These are phyloP conservation scores for Colletotrichum spinosum DNA, from an alignment of 2,329 filamentous ascomycete species.

Conservation along the genomic window DNA sequence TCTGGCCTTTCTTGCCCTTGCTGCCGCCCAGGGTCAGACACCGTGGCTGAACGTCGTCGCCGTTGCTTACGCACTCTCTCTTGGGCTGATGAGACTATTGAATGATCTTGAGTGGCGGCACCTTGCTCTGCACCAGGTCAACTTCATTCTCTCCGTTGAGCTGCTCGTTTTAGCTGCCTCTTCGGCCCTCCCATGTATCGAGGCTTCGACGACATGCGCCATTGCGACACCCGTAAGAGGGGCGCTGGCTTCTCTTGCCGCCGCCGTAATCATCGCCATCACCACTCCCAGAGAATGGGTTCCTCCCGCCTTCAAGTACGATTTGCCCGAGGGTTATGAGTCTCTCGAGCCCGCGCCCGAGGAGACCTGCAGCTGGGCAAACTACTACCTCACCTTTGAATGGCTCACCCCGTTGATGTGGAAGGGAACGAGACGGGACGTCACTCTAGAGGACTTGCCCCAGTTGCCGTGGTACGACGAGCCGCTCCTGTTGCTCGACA, in stretches of 20 bases:
- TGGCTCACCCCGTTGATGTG: constrained; percentile 63
- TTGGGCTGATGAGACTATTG: constrained; percentile 57
- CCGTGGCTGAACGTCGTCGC: constrained; percentile 52
- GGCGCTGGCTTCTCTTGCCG: constrained; percentile 50
- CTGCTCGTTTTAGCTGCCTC: constrained; percentile 50
- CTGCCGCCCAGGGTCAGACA: constrained; percentile 47
- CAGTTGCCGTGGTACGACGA: constrained; percentile 67
- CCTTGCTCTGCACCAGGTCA: constrained; percentile 60
- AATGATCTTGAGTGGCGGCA: constrained; percentile 58
- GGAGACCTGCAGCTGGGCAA: constrained; percentile 65
- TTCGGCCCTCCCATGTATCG: constrained; percentile 58
- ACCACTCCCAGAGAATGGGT: constrained; percentile 63
- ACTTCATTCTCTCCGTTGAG: constrained; percentile 54
- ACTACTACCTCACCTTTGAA: constrained; percentile 62
- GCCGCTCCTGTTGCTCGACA: constrained; percentile 58
- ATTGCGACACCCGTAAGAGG: constrained; percentile 44
- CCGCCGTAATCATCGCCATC: constrained; percentile 53
- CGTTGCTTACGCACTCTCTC: constrained; percentile 54
- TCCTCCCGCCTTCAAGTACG: constrained; percentile 54
- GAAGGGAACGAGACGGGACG: constrained; percentile 56
- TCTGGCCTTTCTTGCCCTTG: constrained; percentile 52
- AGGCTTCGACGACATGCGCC: constrained; percentile 47
- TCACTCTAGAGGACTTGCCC: constrained; percentile 61
- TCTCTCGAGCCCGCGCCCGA: constrained; percentile 58
- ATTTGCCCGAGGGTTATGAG: constrained; percentile 51